Percentiles rank a stretch among this genome's conserved stretches.
Conservation (phyloP, 129 eudicot species). For the Pulicaria dysenterica region DNA sequence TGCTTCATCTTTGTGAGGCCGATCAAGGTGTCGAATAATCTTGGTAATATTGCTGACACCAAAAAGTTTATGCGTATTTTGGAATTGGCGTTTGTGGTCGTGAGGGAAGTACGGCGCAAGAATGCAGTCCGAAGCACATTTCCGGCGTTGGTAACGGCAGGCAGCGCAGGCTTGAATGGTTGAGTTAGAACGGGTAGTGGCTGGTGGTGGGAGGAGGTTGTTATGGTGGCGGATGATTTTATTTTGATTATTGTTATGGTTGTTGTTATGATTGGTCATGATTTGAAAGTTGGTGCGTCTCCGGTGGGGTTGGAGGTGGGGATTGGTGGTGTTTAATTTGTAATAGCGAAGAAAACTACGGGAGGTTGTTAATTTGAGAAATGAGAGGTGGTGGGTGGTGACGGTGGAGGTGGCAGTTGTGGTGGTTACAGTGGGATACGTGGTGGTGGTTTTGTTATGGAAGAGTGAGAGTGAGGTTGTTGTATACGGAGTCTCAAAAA, state of each 20-base stretch:
- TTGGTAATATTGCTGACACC: conserved; percentile 81
- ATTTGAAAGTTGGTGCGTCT: conserved; percentile 37
- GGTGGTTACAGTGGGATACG: conserved; percentile 21
- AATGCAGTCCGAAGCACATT: conserved; percentile 51
- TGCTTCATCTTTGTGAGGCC: conserved; percentile 51
- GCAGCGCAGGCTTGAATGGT: conserved; percentile 30
- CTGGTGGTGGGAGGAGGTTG: neutral
- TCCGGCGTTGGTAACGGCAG: conserved; percentile 20
- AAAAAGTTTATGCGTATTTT: conserved; percentile 74
- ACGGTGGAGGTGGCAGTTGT: conserved; percentile 18
- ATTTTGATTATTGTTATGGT: neutral
- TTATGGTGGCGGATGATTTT: conserved; percentile 30
- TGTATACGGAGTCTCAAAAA: neutral
- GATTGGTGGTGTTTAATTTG: conserved; percentile 10
- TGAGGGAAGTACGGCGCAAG: conserved; percentile 87
- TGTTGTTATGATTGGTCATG: conserved; percentile 21
- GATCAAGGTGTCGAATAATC: conserved; percentile 47
- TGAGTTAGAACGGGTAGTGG: neutral
- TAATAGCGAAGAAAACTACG: conserved; percentile 9
- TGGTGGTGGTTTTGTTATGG: conserved; percentile 3
- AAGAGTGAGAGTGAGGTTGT: neutral
- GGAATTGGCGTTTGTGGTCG: conserved; percentile 71
- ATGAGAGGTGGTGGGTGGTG: conserved; percentile 19
- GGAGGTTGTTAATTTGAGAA: neutral
- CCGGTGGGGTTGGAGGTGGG: conserved; percentile 55